Percentiles rank a stretch among this genome's conserved stretches.
phyloP scores from a whole-genome alignment of 768 basidiomycete genomes.

The Epithele typhae region DNA sequence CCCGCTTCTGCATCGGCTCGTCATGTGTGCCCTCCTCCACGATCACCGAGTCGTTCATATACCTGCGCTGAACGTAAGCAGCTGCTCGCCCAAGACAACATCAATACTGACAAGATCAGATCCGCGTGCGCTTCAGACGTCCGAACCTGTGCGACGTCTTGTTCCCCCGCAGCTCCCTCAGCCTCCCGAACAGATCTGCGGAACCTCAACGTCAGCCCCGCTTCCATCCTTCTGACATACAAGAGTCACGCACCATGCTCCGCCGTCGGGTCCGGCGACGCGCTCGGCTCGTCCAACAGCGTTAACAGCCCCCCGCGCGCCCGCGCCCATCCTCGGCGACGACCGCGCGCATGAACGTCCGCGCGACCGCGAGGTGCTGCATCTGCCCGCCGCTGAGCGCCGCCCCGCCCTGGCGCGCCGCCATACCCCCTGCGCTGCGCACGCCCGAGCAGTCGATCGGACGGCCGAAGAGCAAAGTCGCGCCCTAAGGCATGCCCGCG shows the following conservation, averaged over 20 bases:
- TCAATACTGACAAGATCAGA: constrained; percentile 40
- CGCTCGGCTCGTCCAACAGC: constrained; percentile 26
- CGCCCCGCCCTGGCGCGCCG: constrained; percentile 56
- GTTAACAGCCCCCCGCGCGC: too few relatives aligned
- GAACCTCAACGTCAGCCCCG: not conserved
- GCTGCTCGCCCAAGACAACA: not conserved
- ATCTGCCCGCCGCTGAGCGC: constrained; percentile 31
- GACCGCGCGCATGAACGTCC: constrained; percentile 29
- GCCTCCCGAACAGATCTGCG: constrained; percentile 62
- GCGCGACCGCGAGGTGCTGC: constrained; percentile 21
- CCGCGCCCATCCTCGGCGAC: constrained; percentile 24
- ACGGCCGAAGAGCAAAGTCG: constrained; percentile 54
- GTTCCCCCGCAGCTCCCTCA: constrained; percentile 62
- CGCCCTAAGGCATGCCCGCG: constrained; percentile 60
- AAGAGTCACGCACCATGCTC: constrained; percentile 49
- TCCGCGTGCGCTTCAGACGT: constrained; percentile 68
- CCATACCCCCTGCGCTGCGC: constrained; percentile 43
- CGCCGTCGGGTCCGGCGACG: constrained; percentile 47
- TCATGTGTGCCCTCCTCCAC: constrained; percentile 68
- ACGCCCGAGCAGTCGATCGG: constrained; percentile 47
- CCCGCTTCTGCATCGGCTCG: constrained; percentile 45
- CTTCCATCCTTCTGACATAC: not conserved
- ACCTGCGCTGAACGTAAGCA: constrained; percentile 35
- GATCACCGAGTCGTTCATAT: constrained; percentile 60
- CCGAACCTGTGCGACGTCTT: constrained; percentile 75